Percentiles rank a stretch among this genome's conserved stretches.
phyloP scores from a whole-genome alignment of 1,284 basidiomycete species.

The Ganoderma meredithae region DNA sequence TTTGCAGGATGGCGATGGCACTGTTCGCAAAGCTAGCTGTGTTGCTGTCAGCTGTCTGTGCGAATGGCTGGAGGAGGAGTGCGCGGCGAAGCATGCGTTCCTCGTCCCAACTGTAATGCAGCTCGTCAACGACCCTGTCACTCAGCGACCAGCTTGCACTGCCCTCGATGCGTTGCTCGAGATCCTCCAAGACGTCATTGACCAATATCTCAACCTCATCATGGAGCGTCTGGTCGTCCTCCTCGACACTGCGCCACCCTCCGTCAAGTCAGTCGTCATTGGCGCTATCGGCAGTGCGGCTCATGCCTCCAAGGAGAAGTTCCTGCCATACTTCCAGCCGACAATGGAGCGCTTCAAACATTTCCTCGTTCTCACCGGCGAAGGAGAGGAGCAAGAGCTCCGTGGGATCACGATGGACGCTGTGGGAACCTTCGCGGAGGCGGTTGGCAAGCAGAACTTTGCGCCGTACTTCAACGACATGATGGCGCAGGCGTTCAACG shows the following conservation, averaged over 20 bases:
- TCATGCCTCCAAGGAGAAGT: constrained; percentile 94
- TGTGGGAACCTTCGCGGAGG: constrained; percentile 97
- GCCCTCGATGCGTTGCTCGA: constrained; percentile 97
- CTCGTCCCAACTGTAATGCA: constrained; percentile 94
- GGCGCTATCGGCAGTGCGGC: constrained; percentile 99
- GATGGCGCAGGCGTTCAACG: constrained; percentile 96
- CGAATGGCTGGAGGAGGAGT: constrained; percentile 98
- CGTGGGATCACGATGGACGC: constrained; percentile 99
- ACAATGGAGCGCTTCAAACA: constrained; percentile 92
- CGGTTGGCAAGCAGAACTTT: constrained; percentile 95
- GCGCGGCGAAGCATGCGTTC: constrained; percentile 82
- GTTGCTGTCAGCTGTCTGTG: constrained; percentile 96
- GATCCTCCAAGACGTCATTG: constrained; percentile 91
- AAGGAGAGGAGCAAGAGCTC: constrained; percentile 92
- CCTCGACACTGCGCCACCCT: constrained; percentile 85
- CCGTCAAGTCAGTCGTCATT: constrained; percentile 95
- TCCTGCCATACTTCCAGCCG: constrained; percentile 94
- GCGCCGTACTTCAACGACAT: constrained; percentile 94
- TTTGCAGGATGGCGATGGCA: constrained; percentile 83
- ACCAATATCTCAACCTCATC: constrained; percentile 91
- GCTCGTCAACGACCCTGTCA: constrained; percentile 87
- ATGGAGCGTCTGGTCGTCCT: constrained; percentile 95
- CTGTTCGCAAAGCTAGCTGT: constrained; percentile 95
- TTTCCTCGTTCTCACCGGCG: constrained; percentile 83
- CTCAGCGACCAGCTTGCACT: constrained; percentile 93